These are phyloP conservation scores for Brasenia schreberi DNA, from an alignment of 164 flowering plant species.

Conservation along the genomic window DNA sequence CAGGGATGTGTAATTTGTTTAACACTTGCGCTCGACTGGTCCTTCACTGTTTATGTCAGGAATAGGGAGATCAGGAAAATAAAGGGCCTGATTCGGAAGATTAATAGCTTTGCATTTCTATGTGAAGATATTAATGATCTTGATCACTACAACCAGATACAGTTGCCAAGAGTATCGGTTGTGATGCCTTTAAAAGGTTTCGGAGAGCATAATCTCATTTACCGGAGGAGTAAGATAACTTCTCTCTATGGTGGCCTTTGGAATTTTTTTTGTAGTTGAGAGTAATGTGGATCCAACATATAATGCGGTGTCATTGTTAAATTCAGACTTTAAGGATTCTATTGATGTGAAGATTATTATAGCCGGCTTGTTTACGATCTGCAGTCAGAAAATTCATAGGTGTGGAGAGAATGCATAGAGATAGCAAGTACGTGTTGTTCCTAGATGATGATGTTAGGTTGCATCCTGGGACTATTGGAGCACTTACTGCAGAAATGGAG, in stretches of 20 bases:
- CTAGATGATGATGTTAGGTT: conserved; percentile 96
- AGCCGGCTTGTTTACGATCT: conserved; percentile 89
- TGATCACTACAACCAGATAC: conserved; percentile 72
- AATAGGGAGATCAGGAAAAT: no score
- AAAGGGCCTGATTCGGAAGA: conserved; percentile 30
- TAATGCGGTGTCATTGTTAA: conserved; percentile 45
- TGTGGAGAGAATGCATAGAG: conserved; percentile 83
- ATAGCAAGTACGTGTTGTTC: conserved; percentile 82
- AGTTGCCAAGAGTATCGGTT: conserved; percentile 75
- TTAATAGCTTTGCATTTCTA: conserved; percentile 77
- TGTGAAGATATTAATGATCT: conserved; percentile 66
- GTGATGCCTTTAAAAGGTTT: conserved; percentile 95
- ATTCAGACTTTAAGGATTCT: conserved; percentile 56
- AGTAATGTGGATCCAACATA: conserved; percentile 90
- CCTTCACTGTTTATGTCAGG: no score
- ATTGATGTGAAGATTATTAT: conserved; percentile 65
- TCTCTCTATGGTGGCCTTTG: conserved; percentile 91
- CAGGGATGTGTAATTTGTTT: no score
- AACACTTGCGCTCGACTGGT: no score
- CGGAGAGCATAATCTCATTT: no score
- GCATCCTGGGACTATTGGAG: conserved; percentile 92
- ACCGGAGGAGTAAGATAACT: conserved; percentile 88
- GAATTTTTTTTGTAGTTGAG: conserved; percentile 88
- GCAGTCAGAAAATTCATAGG: conserved; percentile 98
- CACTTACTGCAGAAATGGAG: conserved; percentile 86